Base-by-base conservation (phyloP, 441 rosid genomes). In the Euphorbia corollata region DNA sequence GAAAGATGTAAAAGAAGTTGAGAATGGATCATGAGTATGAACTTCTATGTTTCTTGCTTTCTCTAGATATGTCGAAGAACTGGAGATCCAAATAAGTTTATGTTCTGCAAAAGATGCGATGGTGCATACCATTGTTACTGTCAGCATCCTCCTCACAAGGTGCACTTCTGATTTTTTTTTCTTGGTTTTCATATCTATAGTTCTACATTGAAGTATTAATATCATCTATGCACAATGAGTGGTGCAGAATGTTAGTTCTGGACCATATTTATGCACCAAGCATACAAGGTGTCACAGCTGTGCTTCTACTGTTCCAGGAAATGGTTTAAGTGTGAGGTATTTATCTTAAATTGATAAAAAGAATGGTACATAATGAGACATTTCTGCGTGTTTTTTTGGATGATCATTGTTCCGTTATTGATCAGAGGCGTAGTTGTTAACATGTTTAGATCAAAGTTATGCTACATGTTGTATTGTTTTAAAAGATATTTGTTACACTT, bases 91-190 rank as follows among this genome's bases (percentile, higher is more conserved):
- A 94, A 87, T 76, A 94, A 87, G 77, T 87, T 94, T 56, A 85
- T 89, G 94, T 89, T 94, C 77, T 94, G 99, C 83, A 89, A 86
- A 84, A 84, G 99, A 75, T 94, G 98, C 68, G 99, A 94, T 75
- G 94, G 78, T 71, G 98, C 98, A 59, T 88, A 87, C 72, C 99
- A 94, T 80, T 94, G 99, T 83, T 91, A 94, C 75, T 94, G 99
- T 76, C 99, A 91, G 77, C 99, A 91, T 76, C 99, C 98, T 68
- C 95, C 97, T 1, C 98, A 94, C 85, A 94, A 94, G 94, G 97
- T 94, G 71, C 53, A 67, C 22, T 71, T 59, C 65, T 45, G 57
- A 50, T 67, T 75, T n/a, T 65, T 71, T 75, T 38, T 72, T 19
- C 34, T 12, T 16, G 3, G 70, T 47, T 45, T 27, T 47, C 62